Conservation (phyloP, 139 green algal genomes). For the Nannochloris sp. region DNA sequence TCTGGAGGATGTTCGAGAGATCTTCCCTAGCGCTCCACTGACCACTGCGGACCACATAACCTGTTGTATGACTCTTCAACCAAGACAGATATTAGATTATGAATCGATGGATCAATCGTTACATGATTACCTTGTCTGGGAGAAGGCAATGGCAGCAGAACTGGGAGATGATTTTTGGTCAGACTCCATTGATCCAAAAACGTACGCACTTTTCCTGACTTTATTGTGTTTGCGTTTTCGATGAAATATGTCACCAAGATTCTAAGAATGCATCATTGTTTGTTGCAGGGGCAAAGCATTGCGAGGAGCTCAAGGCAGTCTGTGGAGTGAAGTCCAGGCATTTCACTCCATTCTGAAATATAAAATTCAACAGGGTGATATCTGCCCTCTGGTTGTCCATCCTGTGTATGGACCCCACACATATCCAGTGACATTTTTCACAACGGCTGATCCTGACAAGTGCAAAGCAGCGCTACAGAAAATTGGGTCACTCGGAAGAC, state of each 20-base stretch:
- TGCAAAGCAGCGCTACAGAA: conserved; percentile 8
- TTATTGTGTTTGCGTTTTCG: too few species aligned
- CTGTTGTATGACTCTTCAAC: conserved; percentile 27
- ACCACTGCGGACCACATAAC: neutral
- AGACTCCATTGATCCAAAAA: conserved; percentile 24
- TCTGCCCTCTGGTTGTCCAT: conserved; percentile 37
- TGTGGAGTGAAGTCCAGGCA: conserved; percentile 42
- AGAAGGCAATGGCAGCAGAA: conserved; percentile 7
- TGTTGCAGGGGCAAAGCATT: conserved; percentile 13
- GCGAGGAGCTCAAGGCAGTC: neutral
- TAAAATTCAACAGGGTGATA: conserved; percentile 9
- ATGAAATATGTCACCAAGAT: too few species aligned
- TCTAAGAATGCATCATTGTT: neutral
- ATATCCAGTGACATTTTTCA: conserved; percentile 48
- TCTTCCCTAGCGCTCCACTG: conserved; percentile 23
- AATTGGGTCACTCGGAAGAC: neutral
- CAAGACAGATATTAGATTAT: conserved; percentile 13
- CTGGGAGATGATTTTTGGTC: conserved; percentile 13
- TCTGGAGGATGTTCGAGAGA: conserved; percentile 8
- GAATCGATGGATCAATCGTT: conserved; percentile 41
- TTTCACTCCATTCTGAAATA: conserved; percentile 33
- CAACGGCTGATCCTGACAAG: conserved; percentile 15
- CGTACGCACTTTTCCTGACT: neutral
- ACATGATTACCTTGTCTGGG: conserved; percentile 33
- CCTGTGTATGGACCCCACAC: conserved; percentile 18